Base-by-base conservation (phyloP, 495 filamentous ascomycete species). In the Aspergillus funiculosus region DNA sequence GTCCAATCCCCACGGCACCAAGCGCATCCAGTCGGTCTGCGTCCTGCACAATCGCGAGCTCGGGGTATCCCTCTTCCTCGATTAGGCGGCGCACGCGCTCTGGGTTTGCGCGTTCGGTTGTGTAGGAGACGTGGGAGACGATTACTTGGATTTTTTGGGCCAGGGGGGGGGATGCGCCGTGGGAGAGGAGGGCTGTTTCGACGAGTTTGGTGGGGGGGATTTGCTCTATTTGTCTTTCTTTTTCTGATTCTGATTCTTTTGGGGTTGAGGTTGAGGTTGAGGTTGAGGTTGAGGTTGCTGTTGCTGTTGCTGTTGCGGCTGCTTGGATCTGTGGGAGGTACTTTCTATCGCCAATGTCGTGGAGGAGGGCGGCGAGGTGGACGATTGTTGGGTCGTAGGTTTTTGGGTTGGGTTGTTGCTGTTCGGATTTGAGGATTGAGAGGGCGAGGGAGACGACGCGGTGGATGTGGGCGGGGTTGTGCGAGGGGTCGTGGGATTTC, bases 1-100 rank as follows among this genome's bases (percentile, higher is more conserved):
- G 62, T 2, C 77, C 90, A 42, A 95, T 79, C 2, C 89, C 89
- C 37, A 95, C 73, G 0, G 86, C 87, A 1, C 90, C 90, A 52
- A 95, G 78, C 2, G 90, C 88, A 73, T 95, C 89, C 28, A 95
- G 67, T 6, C 89, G 73, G 67, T 95, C 90, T 1, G 89, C 90
- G 63, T 95, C 89, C 63, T 95, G 90, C 9, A 95, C 89, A 32
- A 94, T 75, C 0, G 75, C 87, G 5, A 95, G 67, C 63, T 95
- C 89, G 0, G 82, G 85, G 57, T 83, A 68, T 5, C 60, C 59
- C 1, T 54, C 58, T 25, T 69, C 42, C 4, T 59, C 52, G 9
- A 92, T 66, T 5, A 87, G 61, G 0, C 54, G 52, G 1, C 62
- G 61, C 0, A 86, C 75, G 21, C 58, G 57, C 4, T 59, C 50